Percentiles rank a stretch among this genome's conserved stretches.
These are phyloP conservation scores for Syncephalis plumigaleata DNA, from an alignment of 371 early-diverging fungal species.

Conservation along the genomic window DNA sequence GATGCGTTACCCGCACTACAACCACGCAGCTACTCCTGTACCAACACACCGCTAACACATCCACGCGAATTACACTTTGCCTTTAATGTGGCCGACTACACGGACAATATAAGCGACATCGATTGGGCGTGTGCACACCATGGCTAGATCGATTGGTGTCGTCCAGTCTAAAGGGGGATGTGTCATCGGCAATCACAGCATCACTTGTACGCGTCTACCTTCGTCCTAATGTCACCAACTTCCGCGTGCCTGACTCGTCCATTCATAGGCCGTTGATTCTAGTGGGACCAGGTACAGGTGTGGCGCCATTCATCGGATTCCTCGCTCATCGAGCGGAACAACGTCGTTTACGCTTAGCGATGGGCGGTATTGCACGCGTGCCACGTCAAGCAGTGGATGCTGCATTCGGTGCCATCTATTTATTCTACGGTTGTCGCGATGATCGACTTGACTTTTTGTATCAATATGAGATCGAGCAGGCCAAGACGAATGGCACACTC, in stretches of 20 bases:
- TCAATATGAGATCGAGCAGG: constrained; percentile 27
- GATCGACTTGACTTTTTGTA: constrained; percentile 42
- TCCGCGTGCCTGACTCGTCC: constrained; percentile 35
- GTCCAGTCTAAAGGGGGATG: constrained; percentile 6
- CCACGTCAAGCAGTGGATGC: constrained; percentile 14
- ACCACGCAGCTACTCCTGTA: constrained; percentile 79
- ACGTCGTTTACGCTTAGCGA: constrained; percentile 14
- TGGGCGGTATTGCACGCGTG: constrained; percentile 19
- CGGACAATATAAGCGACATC: constrained; percentile 20
- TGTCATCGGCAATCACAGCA: constrained; percentile 6
- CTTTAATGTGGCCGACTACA: constrained; percentile 73
- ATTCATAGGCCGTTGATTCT: constrained; percentile 36
- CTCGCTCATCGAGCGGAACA: constrained; percentile 38
- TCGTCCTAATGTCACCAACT: constrained; percentile 25
- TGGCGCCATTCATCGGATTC: constrained; percentile 79
- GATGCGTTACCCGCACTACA: constrained; percentile 57
- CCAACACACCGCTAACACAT: constrained; percentile 37
- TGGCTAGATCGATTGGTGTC: constrained; percentile 45
- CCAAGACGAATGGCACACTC: constrained; percentile 28
- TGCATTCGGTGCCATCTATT: constrained; percentile 25
- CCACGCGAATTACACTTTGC: constrained; percentile 41
- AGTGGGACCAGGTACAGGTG: constrained; percentile 79
- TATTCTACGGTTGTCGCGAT: constrained; percentile 64
- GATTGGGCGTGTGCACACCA: constrained; percentile 63
- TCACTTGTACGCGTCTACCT: constrained; percentile 29